Conservation (phyloP, 768 basidiomycete genomes). For the Boletus subcaerulescens region DNA sequence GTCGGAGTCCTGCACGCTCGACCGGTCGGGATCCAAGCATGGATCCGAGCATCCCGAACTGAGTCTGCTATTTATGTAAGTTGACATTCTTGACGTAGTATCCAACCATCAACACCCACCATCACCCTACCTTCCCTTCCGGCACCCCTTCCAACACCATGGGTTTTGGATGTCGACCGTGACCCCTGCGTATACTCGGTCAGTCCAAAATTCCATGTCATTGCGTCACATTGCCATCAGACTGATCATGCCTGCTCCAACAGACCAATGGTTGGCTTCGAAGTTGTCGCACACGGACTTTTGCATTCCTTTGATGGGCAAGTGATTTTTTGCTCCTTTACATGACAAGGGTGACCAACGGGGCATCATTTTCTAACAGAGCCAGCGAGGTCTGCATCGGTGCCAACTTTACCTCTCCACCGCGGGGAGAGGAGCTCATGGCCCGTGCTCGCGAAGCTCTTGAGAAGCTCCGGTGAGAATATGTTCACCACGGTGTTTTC, state of each 20-base stretch:
- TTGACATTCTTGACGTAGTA: too few species aligned
- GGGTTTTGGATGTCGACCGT: constrained; percentile 9
- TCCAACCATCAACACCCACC: too few species aligned
- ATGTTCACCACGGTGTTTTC: too few species aligned
- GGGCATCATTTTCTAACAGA: too few species aligned
- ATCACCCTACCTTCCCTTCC: too few species aligned
- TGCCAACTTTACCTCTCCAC: constrained; percentile 11
- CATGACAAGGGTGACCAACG: not conserved
- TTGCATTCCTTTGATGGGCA: constrained; percentile 11
- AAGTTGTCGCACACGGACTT: constrained; percentile 6
- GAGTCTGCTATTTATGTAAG: too few species aligned
- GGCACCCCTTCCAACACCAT: not conserved
- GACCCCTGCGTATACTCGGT: constrained; percentile 19
- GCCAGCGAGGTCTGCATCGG: too few species aligned
- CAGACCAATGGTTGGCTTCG: constrained; percentile 18
- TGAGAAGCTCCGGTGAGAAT: constrained; percentile 19
- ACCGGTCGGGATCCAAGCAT: too few species aligned
- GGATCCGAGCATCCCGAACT: too few species aligned
- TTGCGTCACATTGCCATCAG: not conserved
- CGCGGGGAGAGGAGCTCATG: constrained; percentile 1
- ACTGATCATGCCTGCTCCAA: not conserved
- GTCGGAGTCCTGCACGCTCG: too few species aligned
- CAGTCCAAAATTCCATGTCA: not conserved
- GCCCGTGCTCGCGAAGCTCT: constrained; percentile 6
- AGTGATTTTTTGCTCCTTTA: not conserved